Evolutionary conservation across 2,329 filamentous ascomycete genomes (phyloP).

Genomic region (Monascus ruber): DNA sequence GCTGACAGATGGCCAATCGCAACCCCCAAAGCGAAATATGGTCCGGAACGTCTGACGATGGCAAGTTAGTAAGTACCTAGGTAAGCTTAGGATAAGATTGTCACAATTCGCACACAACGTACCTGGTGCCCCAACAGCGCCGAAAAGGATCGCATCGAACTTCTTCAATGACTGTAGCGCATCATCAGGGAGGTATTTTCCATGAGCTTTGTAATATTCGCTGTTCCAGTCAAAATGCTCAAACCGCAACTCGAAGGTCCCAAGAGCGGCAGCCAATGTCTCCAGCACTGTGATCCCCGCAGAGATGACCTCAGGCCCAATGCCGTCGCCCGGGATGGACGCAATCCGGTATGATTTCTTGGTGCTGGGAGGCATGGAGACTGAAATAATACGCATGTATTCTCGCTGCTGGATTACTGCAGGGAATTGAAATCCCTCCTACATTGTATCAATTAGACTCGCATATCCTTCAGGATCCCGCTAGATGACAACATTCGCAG

Average conservation of each 20-base stretch:
- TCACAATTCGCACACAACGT: slow-evolving; percentile 1
- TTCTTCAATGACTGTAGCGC: slow-evolving; percentile 46
- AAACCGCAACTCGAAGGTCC: slow-evolving; percentile 51
- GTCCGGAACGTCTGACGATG: slow-evolving; percentile 47
- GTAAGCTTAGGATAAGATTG: background rate
- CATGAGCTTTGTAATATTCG: slow-evolving; percentile 53
- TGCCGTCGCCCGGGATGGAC: slow-evolving; percentile 58
- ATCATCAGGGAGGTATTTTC: slow-evolving; percentile 53
- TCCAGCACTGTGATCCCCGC: slow-evolving; percentile 53
- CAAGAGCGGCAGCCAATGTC: slow-evolving; percentile 28
- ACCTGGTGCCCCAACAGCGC: slow-evolving; percentile 54
- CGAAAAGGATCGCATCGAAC: slow-evolving; percentile 58
- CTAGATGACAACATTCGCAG: no score
- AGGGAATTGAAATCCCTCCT: no score
- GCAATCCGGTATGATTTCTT: slow-evolving; percentile 40
- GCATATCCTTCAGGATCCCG: no score
- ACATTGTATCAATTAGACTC: no score
- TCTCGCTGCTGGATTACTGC: no score
- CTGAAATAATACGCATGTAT: no score
- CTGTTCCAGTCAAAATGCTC: slow-evolving; percentile 57
- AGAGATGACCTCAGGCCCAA: slow-evolving; percentile 56
- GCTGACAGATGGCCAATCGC: slow-evolving; percentile 55
- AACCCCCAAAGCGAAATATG: slow-evolving; percentile 57
- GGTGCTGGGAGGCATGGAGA: no score
- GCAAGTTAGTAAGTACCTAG: background rate